Percentiles rank a stretch among this genome's conserved stretches.
Evolutionary conservation across 441 rosid species (phyloP).

Genomic region (Adansonia rubrostipa): DNA sequence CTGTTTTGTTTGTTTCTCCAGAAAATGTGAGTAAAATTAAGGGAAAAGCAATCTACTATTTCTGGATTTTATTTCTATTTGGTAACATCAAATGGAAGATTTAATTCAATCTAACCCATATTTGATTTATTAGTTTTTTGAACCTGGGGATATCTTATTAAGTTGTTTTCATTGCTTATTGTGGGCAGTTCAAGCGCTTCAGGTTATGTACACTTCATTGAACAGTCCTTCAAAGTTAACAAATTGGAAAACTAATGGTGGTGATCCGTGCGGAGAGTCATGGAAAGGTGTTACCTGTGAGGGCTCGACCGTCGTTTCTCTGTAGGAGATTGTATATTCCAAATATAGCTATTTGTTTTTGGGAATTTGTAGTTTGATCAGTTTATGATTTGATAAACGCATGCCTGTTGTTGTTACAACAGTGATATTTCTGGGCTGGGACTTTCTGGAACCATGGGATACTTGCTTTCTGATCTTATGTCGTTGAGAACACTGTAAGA

Average conservation of each 20-base stretch:
- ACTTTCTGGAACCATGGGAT: slow-evolving; percentile 88
- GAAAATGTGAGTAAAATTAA: slow-evolving; percentile 31
- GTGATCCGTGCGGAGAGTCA: slow-evolving; percentile 93
- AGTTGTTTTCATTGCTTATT: slow-evolving; percentile 24
- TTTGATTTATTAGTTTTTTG: slow-evolving; percentile 1
- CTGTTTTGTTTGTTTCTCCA: slow-evolving; percentile 37
- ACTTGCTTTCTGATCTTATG: slow-evolving; percentile 69
- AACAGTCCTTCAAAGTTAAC: slow-evolving; percentile 80
- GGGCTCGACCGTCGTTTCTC: slow-evolving; percentile 84
- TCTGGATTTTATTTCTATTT: not conserved
- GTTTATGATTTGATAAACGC: slow-evolving; percentile 24
- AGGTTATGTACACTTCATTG: slow-evolving; percentile 76
- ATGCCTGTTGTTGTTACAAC: slow-evolving; percentile 34
- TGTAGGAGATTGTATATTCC: slow-evolving; percentile 52
- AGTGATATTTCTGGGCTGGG: slow-evolving; percentile 81
- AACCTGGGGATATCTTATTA: slow-evolving; percentile 19
- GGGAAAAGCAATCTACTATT: not conserved
- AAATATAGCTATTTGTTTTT: slow-evolving; percentile 10
- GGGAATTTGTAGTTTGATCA: slow-evolving; percentile 16
- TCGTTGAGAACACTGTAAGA: slow-evolving; percentile 81
- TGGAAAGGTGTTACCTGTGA: slow-evolving; percentile 93
- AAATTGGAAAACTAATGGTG: slow-evolving; percentile 77
- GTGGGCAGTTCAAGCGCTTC: slow-evolving; percentile 82
- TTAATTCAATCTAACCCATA: slow-evolving; percentile 13
- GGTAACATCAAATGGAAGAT: not conserved